Evolutionary conservation across 2,329 filamentous ascomycete species (phyloP), one percentile per base, ranked within the genome.

Genomic region (Aspergillaceae sp.): DNA sequence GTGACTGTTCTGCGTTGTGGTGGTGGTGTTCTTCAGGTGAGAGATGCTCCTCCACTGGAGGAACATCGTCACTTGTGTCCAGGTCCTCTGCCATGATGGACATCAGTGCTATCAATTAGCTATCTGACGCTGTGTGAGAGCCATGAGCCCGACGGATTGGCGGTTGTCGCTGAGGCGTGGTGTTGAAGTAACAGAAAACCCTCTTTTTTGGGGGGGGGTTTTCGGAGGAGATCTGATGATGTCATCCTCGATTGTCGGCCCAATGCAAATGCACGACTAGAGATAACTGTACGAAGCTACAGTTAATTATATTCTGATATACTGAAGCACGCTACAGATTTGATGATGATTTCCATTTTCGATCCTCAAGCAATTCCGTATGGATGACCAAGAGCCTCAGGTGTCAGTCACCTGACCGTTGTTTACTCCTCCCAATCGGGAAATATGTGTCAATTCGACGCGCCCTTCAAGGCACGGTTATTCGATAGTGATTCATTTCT

Each of bases 1-100:
- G 49, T 7, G 59, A 54, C 3, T 45, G 19, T 19, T 19, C 19
- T 19, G 19, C 19, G 19, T 19, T 19, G 19, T 19, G 19, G 19
- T 19, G 19, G 19, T 19, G 19, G 19, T 19, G 19, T 19, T 19
- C 19, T 19, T 19, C 19, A 19, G 36, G 26, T 27, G n/a, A 8
- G 10, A 38, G 36, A 38, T 26, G 9, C 36, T 8, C 36, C 36
- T 38, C 36, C 11, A 38, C 5, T 19, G 11, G 7, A 4, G 36
- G 5, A 27, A 28, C 36, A 7, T 38, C 26, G 36, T 38, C 11
- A 27, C 26, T 28, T 8, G 36, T 4, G 19, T 8, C 36, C 7
- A 9, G 7, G 3, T 38, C 36, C 11, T 19, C 19, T 19, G 19
- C 19, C 19, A 19, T 19, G 19, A 19, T 19, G 19, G 19, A 19